Evolutionary conservation across 2,329 filamentous ascomycete genomes (phyloP).

Genomic region (Amauroascus verrucosus): DNA sequence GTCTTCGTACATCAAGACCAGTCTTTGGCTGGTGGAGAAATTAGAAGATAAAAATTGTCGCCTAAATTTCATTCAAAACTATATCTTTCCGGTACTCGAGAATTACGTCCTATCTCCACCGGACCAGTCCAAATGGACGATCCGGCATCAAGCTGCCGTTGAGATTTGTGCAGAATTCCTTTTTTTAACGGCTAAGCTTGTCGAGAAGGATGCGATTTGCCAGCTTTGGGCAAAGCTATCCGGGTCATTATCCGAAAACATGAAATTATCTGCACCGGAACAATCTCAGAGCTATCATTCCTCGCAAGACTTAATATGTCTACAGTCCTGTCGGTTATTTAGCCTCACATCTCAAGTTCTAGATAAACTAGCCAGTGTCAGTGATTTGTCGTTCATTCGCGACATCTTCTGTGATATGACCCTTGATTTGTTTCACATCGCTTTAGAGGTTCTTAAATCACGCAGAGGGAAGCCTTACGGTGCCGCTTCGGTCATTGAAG

Average conservation of each 20-base stretch:
- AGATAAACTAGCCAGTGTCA: conserved; percentile 20
- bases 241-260: conserved; percentile 50
- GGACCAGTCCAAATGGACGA: conserved; percentile 42
- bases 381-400: conserved; percentile 21
- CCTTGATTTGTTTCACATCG: conserved; percentile 36
- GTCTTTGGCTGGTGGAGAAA: conserved; percentile 44
- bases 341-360: conserved; percentile 41
- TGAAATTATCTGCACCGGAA: conserved; percentile 68
- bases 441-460: conserved; percentile 41
- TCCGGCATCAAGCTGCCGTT: conserved; percentile 34
- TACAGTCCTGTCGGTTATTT: conserved; percentile 59
- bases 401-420: conserved; percentile 31
- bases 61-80: conserved; percentile 36
- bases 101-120: conserved; percentile 44
- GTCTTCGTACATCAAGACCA: conserved; percentile 60
- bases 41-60: conserved; percentile 41
- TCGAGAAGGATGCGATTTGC: conserved; percentile 41
- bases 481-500: conserved; percentile 50
- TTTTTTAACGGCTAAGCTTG: conserved; percentile 28
- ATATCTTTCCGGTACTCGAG: conserved; percentile 44
- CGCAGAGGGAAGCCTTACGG: conserved; percentile 58
- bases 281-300: conserved; percentile 64
- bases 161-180: conserved; percentile 34
- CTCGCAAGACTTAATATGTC: conserved; percentile 60
- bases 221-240: conserved; percentile 56